Conservation (phyloP, 73 alveolate genomes). For the Uronychia setigera region DNA sequence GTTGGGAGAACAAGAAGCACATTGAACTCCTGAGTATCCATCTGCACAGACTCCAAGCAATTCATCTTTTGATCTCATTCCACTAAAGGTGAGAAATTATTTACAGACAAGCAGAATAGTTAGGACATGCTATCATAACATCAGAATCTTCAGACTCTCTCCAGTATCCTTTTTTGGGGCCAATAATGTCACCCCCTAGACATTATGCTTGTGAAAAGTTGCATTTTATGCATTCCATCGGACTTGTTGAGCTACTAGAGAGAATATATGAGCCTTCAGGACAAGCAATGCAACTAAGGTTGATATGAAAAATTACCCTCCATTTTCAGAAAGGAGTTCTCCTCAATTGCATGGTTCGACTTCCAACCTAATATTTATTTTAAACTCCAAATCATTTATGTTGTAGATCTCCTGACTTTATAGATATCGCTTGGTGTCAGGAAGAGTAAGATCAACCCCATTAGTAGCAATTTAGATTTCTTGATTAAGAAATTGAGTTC, state of each 20-base stretch:
- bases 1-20: slow-evolving; percentile 48
- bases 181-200: background rate
- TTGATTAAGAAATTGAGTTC: background rate
- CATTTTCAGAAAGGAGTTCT: background rate
- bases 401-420: too few species aligned
- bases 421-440: background rate
- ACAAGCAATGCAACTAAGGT: background rate
- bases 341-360: too few species aligned
- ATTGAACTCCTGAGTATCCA: slow-evolving; percentile 55
- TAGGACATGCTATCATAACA: slow-evolving; percentile 8
- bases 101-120: slow-evolving; percentile 28
- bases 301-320: background rate
- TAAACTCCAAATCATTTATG: too few species aligned
- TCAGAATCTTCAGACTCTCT: slow-evolving; percentile 19
- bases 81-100: background rate
- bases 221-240: background rate
- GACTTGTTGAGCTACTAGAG: background rate
- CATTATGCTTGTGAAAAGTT: background rate
- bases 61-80: background rate
- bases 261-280: background rate
- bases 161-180: slow-evolving; percentile 48
- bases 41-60: slow-evolving; percentile 24
- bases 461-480: background rate
- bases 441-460: background rate
- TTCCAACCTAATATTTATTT: too few species aligned